Evolutionary conservation across 495 filamentous ascomycete genomes (phyloP).

Genomic region (Penicillium cinerascens): DNA sequence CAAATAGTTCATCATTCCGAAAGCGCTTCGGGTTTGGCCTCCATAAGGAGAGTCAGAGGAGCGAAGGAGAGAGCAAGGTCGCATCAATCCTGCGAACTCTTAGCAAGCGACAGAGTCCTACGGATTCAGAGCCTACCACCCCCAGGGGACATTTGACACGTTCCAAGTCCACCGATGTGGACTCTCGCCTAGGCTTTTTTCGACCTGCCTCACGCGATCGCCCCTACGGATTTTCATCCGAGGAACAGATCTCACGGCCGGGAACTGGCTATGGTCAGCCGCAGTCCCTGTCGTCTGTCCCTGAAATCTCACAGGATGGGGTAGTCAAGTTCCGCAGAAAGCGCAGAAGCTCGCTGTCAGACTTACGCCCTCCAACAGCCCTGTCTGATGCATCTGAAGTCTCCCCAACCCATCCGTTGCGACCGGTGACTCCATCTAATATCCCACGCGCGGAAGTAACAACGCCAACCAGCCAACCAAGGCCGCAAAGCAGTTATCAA

Average conservation of each 20-base stretch:
- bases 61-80: conserved; percentile 62
- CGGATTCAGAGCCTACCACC: conserved; percentile 53
- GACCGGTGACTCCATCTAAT: conserved; percentile 36
- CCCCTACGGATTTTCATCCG: conserved; percentile 45
- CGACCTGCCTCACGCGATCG: conserved; percentile 67
- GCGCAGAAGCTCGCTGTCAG: conserved; percentile 86
- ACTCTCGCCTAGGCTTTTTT: conserved; percentile 46
- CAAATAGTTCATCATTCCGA: conserved; percentile 79
- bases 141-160: conserved; percentile 63
- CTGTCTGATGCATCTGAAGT: conserved; percentile 33
- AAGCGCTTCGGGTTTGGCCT: conserved; percentile 78
- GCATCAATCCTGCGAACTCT: conserved; percentile 82
- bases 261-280: conserved; percentile 45
- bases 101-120: conserved; percentile 72
- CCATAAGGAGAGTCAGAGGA: conserved; percentile 69
- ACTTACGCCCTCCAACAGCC: conserved; percentile 64
- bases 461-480: conserved; percentile 32
- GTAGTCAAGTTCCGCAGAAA: conserved; percentile 61
- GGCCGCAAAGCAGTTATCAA: conserved; percentile 34
- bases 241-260: conserved; percentile 44
- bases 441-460: conserved; percentile 26
- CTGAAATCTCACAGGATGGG: conserved; percentile 32
- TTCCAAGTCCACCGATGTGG: conserved; percentile 80
- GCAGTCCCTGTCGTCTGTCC: conserved; percentile 35
- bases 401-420: conserved; percentile 34